Conservation (phyloP, 2,329 filamentous ascomycete species). For the Thermoascus crustaceus region DNA sequence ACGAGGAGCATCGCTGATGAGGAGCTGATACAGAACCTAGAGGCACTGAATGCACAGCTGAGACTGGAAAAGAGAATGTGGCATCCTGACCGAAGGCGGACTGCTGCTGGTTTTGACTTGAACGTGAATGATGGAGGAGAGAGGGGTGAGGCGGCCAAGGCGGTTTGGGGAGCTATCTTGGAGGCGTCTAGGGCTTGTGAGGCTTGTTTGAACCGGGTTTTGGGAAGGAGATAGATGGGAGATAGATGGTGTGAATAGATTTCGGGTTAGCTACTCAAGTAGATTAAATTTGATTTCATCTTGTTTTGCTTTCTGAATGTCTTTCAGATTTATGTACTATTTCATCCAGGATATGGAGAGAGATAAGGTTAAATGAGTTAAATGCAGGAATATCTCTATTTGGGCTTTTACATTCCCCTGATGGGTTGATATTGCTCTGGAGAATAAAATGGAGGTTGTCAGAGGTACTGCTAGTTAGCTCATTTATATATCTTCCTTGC, state of each 20-base stretch:
- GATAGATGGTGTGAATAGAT: too few species aligned
- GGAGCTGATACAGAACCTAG: not conserved
- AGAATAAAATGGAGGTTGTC: too few species aligned
- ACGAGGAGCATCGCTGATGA: not conserved
- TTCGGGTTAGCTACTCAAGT: too few species aligned
- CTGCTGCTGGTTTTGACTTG: not conserved
- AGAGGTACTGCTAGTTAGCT: too few species aligned
- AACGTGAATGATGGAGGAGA: constrained; percentile 3
- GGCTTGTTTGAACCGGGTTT: constrained; percentile 2
- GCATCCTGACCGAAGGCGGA: constrained; percentile 9
- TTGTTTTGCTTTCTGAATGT: not conserved
- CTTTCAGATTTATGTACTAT: not conserved
- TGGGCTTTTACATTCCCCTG: too few species aligned
- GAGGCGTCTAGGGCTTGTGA: constrained; percentile 7
- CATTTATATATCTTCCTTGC: too few species aligned
- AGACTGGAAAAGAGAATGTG: constrained; percentile 10
- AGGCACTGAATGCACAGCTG: constrained; percentile 7
- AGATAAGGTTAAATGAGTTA: too few species aligned
- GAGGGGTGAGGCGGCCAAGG: constrained; percentile 9
- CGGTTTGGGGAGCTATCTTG: constrained; percentile 10
- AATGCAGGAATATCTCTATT: too few species aligned
- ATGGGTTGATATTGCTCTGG: too few species aligned
- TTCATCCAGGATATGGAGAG: too few species aligned
- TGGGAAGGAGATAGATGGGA: not conserved
- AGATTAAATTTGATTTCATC: not conserved